Base-by-base conservation (phyloP, 2,329 filamentous ascomycete species). In the Trichoderma oligosporum region DNA sequence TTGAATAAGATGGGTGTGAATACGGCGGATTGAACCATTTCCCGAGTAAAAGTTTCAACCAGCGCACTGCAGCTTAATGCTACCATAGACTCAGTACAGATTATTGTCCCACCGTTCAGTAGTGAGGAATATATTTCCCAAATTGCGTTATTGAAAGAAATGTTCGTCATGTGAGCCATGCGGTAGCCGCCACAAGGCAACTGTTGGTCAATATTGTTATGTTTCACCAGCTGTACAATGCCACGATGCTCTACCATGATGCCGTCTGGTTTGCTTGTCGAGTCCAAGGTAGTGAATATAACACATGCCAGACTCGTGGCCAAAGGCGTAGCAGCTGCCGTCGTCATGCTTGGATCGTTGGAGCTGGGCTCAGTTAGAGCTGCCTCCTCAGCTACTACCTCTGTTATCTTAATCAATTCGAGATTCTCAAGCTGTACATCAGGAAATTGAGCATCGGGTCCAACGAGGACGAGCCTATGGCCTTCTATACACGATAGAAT, bases 321-420 rank as follows among this genome's bases (percentile, higher is more conserved):
- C 11, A 22, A 55, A 22, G 52, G 52, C 7, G 27, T 7, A 9
- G 6, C 8, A 7, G n/a, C 6, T 6, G 7, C n/a, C 29, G 16
- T 7, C 7, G 14, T n/a, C 7, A 18, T 6, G 7, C n/a, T 5
- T 14, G 33, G n/a, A 12, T 6, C 49, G 33, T 36, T 8, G 3
- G 18, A 6, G 9, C 25, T 14, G 6, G 24, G 29, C 12, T 38
- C 73, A 91, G 90, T 65, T 1, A 68, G n/a, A 33, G 61, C 60
- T n/a, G n/a, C n/a, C n/a, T n/a, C n/a, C n/a, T n/a, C n/a, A n/a
- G n/a, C n/a, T n/a, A n/a, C n/a, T n/a, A n/a, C n/a, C 9, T 63
- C 55, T 2, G 6, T 29, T 22, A 65, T 55, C 2, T 20, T 36
- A 18, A 62, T 39, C 9, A 64, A 53, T 5, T 61, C 49, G 9